Conservation (phyloP, 176 grass and related monocot genomes). For the Tuctoria greenei region DNA sequence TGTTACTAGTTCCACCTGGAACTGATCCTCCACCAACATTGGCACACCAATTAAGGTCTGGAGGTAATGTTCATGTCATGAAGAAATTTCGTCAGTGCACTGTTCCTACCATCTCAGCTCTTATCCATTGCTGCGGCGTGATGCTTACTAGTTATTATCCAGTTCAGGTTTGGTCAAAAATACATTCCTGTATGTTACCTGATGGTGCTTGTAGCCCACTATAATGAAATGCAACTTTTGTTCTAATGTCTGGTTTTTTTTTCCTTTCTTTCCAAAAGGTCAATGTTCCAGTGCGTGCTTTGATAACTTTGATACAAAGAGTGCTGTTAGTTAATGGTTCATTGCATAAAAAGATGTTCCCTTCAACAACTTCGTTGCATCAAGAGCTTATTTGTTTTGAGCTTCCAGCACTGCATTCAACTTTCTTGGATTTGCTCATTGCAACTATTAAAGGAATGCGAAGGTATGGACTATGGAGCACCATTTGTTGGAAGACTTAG, state of each 20-base stretch:
- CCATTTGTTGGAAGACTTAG: constrained; percentile 24
- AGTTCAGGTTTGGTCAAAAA: constrained; percentile 67
- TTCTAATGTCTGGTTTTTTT: constrained; percentile 26
- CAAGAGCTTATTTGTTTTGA: constrained; percentile 92
- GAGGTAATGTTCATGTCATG: constrained; percentile 52
- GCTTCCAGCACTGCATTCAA: constrained; percentile 69
- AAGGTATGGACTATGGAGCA: constrained; percentile 64
- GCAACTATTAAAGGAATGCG: constrained; percentile 74
- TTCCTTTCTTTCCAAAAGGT: constrained; percentile 52
- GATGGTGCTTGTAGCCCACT: constrained; percentile 13
- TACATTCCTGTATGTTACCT: constrained; percentile 24
- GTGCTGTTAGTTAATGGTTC: constrained; percentile 72
- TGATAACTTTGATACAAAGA: constrained; percentile 64
- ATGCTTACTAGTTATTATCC: constrained; percentile 87
- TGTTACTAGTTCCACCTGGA: constrained; percentile 78
- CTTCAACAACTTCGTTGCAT: constrained; percentile 84
- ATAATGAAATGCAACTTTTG: not conserved
- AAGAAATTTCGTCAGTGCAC: constrained; percentile 60
- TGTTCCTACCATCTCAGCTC: constrained; percentile 61
- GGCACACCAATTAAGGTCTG: constrained; percentile 42
- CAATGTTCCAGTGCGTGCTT: constrained; percentile 54
- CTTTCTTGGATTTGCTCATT: constrained; percentile 76
- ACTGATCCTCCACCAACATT: constrained; percentile 56
- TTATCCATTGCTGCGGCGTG: constrained; percentile 66
- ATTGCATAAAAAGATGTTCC: constrained; percentile 55